These are phyloP conservation scores for Pelargonium cotyledonis DNA, from an alignment of 441 rosid species.

Conservation along the genomic window DNA sequence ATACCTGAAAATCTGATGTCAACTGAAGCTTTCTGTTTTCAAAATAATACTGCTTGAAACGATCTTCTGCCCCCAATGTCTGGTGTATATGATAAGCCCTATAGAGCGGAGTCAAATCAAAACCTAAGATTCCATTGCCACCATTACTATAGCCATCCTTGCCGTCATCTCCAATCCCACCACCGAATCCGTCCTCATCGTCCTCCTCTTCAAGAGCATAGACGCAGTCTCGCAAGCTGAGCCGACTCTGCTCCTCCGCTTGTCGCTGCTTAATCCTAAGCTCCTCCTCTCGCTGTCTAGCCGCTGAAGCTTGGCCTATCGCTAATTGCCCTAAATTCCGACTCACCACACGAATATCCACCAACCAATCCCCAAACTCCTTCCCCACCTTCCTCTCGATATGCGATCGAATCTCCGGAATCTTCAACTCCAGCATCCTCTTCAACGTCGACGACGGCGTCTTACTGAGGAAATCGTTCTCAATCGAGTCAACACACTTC, in stretches of 20 bases:
- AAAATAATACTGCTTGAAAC: conserved; percentile 77
- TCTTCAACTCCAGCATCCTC: conserved; percentile 77
- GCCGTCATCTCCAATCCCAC: conserved; percentile 33
- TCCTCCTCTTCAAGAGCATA: conserved; percentile 80
- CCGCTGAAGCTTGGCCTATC: conserved; percentile 89
- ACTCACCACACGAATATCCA: conserved; percentile 93
- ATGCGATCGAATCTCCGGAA: conserved; percentile 66
- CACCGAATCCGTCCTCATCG: conserved; percentile 41
- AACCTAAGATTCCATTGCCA: conserved; percentile 45
- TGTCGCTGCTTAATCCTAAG: conserved; percentile 86
- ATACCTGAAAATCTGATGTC: conserved; percentile 92
- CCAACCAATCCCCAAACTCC: conserved; percentile 92
- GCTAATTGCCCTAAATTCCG: conserved; percentile 88
- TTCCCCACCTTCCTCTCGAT: conserved; percentile 79
- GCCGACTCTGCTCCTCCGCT: conserved; percentile 92
- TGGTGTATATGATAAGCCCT: conserved; percentile 89
- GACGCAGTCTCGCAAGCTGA: conserved; percentile 78
- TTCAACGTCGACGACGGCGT: conserved; percentile 69
- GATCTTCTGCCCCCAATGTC: conserved; percentile 69
- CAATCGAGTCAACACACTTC: conserved; percentile 70
- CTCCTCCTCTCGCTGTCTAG: conserved; percentile 90
- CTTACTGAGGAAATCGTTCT: conserved; percentile 46
- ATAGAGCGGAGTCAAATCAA: conserved; percentile 79
- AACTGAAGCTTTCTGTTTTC: conserved; percentile 88
- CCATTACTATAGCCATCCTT: conserved; percentile 45